phyloP scores from a whole-genome alignment of 2,329 filamentous ascomycete species.

The Colletotrichum aenigma region DNA sequence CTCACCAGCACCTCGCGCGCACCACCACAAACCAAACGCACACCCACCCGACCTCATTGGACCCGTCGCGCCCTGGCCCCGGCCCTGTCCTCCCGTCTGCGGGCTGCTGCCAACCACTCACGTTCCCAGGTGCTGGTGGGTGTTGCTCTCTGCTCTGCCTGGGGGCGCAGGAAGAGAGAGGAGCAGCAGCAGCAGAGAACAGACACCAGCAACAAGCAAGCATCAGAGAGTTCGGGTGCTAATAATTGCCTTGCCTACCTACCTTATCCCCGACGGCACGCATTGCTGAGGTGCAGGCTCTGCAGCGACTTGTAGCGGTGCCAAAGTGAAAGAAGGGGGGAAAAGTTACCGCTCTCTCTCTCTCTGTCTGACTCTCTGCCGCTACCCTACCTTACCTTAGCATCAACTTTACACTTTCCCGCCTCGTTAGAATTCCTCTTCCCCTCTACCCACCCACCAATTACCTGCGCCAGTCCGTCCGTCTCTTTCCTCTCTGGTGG shows the following conservation, averaged over 20 bases:
- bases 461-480: background rate
- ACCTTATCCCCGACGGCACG: background rate
- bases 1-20: background rate
- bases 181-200: background rate
- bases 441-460: background rate
- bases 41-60: background rate
- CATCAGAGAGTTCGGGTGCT: background rate
- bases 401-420: constrained; percentile 16
- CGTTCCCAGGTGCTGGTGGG: background rate
- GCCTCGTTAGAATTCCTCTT: constrained; percentile 9
- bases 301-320: background rate
- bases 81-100: background rate
- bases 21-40: background rate
- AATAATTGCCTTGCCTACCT: background rate
- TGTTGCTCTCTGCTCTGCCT: background rate
- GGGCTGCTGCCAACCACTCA: background rate
- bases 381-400: background rate
- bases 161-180: background rate
- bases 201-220: background rate
- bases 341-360: constrained; percentile 2
- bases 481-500: background rate
- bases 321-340: background rate
- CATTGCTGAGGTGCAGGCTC: background rate
- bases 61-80: background rate
- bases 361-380: background rate